Conservation (phyloP, 768 basidiomycete genomes). For the Dioszegia aurantiaca region DNA sequence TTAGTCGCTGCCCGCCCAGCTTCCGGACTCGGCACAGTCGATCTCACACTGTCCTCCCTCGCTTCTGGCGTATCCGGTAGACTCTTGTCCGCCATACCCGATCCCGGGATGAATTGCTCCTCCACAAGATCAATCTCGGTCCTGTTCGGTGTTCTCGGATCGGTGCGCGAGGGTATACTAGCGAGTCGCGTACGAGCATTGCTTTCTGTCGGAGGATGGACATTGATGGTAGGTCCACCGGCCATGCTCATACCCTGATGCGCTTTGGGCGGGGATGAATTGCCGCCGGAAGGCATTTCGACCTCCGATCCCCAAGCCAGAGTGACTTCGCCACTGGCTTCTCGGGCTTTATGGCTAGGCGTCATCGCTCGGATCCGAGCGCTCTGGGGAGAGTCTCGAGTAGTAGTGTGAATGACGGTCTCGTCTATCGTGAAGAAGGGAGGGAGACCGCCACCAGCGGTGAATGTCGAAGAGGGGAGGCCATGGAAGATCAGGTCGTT, state of each 20-base stretch:
- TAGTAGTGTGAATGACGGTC: not conserved
- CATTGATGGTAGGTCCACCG: slow-evolving; percentile 38
- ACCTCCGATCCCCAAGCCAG: slow-evolving; percentile 45
- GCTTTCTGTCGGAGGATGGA: slow-evolving; percentile 48
- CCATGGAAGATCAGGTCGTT: slow-evolving; percentile 38
- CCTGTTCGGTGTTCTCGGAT: slow-evolving; percentile 17
- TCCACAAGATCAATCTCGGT: slow-evolving; percentile 26
- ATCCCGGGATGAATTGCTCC: slow-evolving; percentile 15
- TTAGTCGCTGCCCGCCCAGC: not conserved
- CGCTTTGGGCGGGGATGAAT: slow-evolving; percentile 21
- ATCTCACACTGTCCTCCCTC: slow-evolving; percentile 25
- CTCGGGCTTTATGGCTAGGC: slow-evolving; percentile 9
- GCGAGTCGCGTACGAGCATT: slow-evolving; percentile 22
- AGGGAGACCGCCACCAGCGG: slow-evolving; percentile 4
- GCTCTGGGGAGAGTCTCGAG: slow-evolving; percentile 1
- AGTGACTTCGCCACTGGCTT: slow-evolving; percentile 15
- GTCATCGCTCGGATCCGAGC: slow-evolving; percentile 5
- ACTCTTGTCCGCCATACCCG: slow-evolving; percentile 20
- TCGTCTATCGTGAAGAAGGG: slow-evolving; percentile 3
- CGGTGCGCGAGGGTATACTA: slow-evolving; percentile 15
- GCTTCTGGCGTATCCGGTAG: slow-evolving; percentile 21
- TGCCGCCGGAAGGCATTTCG: slow-evolving; percentile 33
- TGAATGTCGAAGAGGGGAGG: slow-evolving; percentile 13
- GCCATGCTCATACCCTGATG: not conserved
- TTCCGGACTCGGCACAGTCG: slow-evolving; percentile 22